These are phyloP conservation scores for Neopestalotiopsis sp. DNA, from an alignment of 2,329 filamentous ascomycete genomes.

Conservation along the genomic window DNA sequence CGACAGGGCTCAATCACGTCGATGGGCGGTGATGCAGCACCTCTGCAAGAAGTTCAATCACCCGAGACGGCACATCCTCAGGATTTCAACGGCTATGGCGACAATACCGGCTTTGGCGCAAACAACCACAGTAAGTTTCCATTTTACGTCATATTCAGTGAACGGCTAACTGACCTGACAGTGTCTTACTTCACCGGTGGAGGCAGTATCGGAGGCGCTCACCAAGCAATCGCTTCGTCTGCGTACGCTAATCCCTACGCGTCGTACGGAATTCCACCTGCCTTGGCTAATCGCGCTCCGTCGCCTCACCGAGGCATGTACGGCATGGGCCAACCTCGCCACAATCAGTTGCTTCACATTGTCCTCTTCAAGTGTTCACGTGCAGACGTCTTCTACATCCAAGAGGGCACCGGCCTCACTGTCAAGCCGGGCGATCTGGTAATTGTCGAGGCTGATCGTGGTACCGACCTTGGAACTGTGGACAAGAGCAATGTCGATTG, in stretches of 20 bases:
- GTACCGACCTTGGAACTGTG: conserved; percentile 93
- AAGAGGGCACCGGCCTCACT: conserved; percentile 90
- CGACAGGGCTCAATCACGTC: conserved; percentile 69
- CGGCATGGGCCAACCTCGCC: conserved; percentile 63
- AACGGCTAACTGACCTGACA: conserved; percentile 21
- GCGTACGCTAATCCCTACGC: conserved; percentile 50
- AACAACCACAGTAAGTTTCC: conserved; percentile 46
- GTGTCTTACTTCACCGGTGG: conserved; percentile 46
- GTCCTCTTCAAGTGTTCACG: conserved; percentile 96
- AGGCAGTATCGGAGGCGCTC: conserved; percentile 35
- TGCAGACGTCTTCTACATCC: conserved; percentile 95
- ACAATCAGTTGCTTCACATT: conserved; percentile 79
- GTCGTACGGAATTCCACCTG: conserved; percentile 50
- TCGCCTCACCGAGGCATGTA: conserved; percentile 70
- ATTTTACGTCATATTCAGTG: background rate
- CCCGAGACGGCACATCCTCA: conserved; percentile 50
- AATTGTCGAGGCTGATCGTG: conserved; percentile 96
- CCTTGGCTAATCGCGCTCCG: conserved; percentile 56
- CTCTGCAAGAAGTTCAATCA: conserved; percentile 51
- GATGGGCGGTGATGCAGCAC: conserved; percentile 53
- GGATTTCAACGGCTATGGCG: conserved; percentile 49
- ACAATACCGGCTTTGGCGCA: conserved; percentile 43
- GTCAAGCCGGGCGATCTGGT: conserved; percentile 93
- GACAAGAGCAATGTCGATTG: conserved; percentile 87
- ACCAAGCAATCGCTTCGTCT: conserved; percentile 44